These are phyloP conservation scores for Serpula lacrymans DNA, from an alignment of 768 basidiomycete genomes.

Conservation along the genomic window DNA sequence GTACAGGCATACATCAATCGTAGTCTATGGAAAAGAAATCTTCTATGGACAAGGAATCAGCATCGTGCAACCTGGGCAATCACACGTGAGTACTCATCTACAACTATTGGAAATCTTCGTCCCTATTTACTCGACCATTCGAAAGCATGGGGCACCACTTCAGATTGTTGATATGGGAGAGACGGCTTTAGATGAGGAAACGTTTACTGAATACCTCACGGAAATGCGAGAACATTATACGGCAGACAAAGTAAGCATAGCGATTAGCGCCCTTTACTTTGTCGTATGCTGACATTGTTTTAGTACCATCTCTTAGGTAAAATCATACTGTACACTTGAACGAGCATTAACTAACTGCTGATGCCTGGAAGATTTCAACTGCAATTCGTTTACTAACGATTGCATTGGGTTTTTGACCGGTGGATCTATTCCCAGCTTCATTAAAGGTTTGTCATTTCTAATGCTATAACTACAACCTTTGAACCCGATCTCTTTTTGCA, in stretches of 20 bases:
- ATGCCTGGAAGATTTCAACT: slow-evolving; percentile 72
- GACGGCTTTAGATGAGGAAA: slow-evolving; percentile 78
- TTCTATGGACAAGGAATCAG: slow-evolving; percentile 90
- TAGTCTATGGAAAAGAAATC: slow-evolving; percentile 80
- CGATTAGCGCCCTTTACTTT: slow-evolving; percentile 2
- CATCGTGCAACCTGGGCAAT: slow-evolving; percentile 68
- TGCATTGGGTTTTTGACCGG: slow-evolving; percentile 86
- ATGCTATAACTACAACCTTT: no score
- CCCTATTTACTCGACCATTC: not conserved
- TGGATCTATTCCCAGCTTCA: slow-evolving; percentile 72
- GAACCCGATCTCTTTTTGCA: slow-evolving; percentile 19
- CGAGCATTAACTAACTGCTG: not conserved
- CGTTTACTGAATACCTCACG: slow-evolving; percentile 78
- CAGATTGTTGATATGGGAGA: slow-evolving; percentile 73
- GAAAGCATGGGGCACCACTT: slow-evolving; percentile 71
- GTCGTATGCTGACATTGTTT: not conserved
- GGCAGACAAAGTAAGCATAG: slow-evolving; percentile 73
- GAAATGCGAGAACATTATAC: slow-evolving; percentile 81
- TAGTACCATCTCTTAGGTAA: slow-evolving; percentile 86
- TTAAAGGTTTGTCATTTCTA: slow-evolving; percentile 54
- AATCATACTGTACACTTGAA: slow-evolving; percentile 1
- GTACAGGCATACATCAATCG: slow-evolving; percentile 87
- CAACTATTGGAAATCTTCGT: not conserved
- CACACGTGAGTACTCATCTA: slow-evolving; percentile 59
- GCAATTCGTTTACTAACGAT: slow-evolving; percentile 93